A percentile compares a stretch with the other conserved stretches of the same genome.
Evolutionary conservation across 192 early-diverging fungal species (phyloP).

Genomic region (Geosiphon pyriformis): DNA sequence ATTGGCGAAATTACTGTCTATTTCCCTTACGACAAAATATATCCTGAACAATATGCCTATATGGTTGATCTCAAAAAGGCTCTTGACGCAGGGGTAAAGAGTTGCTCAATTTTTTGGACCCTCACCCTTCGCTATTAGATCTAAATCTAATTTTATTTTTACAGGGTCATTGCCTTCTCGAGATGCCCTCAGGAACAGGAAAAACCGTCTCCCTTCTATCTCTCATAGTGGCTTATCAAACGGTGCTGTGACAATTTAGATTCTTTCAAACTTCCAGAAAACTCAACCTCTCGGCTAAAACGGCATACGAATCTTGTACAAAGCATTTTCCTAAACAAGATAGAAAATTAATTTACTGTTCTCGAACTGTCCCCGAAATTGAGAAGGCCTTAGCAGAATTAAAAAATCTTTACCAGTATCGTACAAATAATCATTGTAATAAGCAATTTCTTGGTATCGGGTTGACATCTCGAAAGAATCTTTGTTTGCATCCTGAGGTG

Average conservation of each 20-base stretch:
- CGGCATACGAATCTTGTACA: too few species aligned
- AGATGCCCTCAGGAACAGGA: slow-evolving; percentile 99
- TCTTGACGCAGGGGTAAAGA: slow-evolving; percentile 74
- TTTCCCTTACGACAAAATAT: slow-evolving; percentile 99
- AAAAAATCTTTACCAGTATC: slow-evolving; percentile 83
- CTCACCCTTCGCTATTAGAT: slow-evolving; percentile 1
- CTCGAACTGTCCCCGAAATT: slow-evolving; percentile 99
- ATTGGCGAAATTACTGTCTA: slow-evolving; percentile 87
- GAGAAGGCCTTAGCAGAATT: slow-evolving; percentile 98
- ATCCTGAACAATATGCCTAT: slow-evolving; percentile 98
- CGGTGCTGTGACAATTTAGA: too few species aligned
- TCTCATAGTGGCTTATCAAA: slow-evolving; percentile 93
- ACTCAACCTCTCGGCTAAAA: too few species aligned
- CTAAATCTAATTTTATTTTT: neutral
- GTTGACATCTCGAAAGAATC: slow-evolving; percentile 86
- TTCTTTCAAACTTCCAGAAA: too few species aligned
- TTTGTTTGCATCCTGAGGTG: slow-evolving; percentile 90
- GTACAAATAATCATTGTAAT: slow-evolving; percentile 58
- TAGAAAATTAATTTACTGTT: slow-evolving; percentile 98
- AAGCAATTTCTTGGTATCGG: slow-evolving; percentile 90
- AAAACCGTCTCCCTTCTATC: slow-evolving; percentile 96
- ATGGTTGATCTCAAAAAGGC: slow-evolving; percentile 94
- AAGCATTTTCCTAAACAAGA: slow-evolving; percentile 45
- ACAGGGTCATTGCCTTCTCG: slow-evolving; percentile 91
- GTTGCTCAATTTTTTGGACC: neutral